Percentiles rank a stretch among this genome's conserved stretches.
Evolutionary conservation across 306 rosid species (phyloP).

Genomic region (Leucaena leucocephala): DNA sequence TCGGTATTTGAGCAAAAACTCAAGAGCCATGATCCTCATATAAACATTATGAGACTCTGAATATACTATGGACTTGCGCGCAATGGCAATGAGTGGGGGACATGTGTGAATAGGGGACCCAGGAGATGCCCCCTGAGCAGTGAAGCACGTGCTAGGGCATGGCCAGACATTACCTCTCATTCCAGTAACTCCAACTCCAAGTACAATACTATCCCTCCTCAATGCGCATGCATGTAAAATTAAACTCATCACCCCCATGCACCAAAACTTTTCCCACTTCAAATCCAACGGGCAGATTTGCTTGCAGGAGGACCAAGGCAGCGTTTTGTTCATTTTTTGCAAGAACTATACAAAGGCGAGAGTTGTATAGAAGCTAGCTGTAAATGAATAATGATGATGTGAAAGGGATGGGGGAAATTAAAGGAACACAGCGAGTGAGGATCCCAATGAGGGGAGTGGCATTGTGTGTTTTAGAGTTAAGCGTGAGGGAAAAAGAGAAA

Average conservation of each 20-base stretch:
- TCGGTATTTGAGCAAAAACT: background rate
- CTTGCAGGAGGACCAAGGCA: background rate
- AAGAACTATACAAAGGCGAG: background rate
- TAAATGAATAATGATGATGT: background rate
- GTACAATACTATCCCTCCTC: background rate
- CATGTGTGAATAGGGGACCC: conserved; percentile 24
- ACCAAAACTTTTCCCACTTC: background rate
- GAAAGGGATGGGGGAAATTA: background rate
- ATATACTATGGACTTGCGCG: background rate
- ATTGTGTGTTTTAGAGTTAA: background rate
- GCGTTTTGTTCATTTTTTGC: background rate
- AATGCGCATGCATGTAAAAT: no score
- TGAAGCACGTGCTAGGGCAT: conserved; percentile 38
- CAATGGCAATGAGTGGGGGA: background rate
- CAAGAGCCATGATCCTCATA: background rate
- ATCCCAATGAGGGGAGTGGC: conserved; percentile 36
- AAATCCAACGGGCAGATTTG: background rate
- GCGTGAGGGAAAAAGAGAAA: background rate
- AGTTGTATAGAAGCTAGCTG: background rate
- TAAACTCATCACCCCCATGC: background rate
- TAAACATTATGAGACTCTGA: background rate
- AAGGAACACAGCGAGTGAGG: background rate
- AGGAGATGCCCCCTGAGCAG: background rate
- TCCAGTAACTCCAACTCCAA: background rate
- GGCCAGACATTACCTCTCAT: conserved; percentile 4